These are phyloP conservation scores for Monosporascus sp. DNA, from an alignment of 2,329 filamentous ascomycete genomes.

Conservation along the genomic window DNA sequence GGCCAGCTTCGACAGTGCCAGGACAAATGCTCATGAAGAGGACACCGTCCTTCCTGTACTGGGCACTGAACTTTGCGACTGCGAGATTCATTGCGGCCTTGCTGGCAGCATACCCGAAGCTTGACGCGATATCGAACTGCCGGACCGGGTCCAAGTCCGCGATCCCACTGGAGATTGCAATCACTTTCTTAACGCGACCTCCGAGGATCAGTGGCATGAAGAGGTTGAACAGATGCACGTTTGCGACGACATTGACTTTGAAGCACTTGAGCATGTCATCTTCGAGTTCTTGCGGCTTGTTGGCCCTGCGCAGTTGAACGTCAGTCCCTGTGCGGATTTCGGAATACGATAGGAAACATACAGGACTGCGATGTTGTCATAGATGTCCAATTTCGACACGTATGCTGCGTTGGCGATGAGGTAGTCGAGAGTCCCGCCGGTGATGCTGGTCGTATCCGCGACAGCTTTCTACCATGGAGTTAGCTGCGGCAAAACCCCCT, in stretches of 20 bases:
- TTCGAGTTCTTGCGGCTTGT: conserved; percentile 29
- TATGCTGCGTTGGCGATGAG: conserved; percentile 46
- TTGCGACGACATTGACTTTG: conserved; percentile 45
- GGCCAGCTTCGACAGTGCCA: too few relatives aligned
- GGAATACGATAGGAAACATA: conserved; percentile 20
- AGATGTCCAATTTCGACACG: conserved; percentile 23
- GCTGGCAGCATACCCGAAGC: too few relatives aligned
- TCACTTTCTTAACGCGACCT: conserved; percentile 35
- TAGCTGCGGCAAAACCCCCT: conserved; percentile 21
- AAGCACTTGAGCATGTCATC: conserved; percentile 28
- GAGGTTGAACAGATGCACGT: conserved; percentile 47
- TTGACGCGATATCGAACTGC: too few relatives aligned
- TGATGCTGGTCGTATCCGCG: conserved; percentile 25
- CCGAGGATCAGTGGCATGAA: conserved; percentile 48
- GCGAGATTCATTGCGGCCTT: too few relatives aligned
- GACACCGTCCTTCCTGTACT: too few relatives aligned
- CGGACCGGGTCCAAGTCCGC: conserved; percentile 44
- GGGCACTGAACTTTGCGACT: too few relatives aligned
- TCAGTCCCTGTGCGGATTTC: neutral
- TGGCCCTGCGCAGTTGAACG: conserved; percentile 14
- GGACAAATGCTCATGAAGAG: too few relatives aligned
- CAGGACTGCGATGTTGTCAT: conserved; percentile 31
- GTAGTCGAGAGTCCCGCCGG: conserved; percentile 40
- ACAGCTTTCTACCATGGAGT: conserved; percentile 14
- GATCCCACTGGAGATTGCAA: conserved; percentile 38